Conservation (phyloP, 495 filamentous ascomycete species). For the Lasiosphaeria ovina region DNA sequence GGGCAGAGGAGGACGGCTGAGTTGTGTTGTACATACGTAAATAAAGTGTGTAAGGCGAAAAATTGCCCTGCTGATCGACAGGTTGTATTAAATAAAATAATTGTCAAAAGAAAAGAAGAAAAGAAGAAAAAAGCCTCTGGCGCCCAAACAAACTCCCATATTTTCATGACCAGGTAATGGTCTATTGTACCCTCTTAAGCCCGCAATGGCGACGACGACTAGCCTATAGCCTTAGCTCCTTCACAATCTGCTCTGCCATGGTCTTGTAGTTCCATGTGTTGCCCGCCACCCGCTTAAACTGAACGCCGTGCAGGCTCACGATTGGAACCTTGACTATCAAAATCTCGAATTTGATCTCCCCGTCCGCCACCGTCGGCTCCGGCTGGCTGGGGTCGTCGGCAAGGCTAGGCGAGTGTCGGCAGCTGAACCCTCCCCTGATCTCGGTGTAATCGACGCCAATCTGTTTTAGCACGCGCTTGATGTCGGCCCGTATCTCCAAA, state of each 20-base stretch:
- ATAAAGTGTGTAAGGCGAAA: neutral
- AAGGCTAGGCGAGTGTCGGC: conserved; percentile 83
- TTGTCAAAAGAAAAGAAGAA: neutral
- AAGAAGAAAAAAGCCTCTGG: neutral
- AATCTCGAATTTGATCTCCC: conserved; percentile 85
- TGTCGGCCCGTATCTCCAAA: conserved; percentile 78
- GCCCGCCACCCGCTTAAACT: conserved; percentile 96
- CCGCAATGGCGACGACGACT: neutral
- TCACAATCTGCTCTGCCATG: conserved; percentile 92
- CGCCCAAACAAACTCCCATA: too few species aligned
- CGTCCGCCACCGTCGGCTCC: conserved; percentile 48
- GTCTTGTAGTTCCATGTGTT: conserved; percentile 98
- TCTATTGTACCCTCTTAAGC: neutral
- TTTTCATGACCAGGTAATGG: too few species aligned
- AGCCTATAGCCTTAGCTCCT: conserved; percentile 72
- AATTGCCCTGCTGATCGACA: neutral
- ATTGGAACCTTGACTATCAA: conserved; percentile 97
- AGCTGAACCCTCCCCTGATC: conserved; percentile 91
- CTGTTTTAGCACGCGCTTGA: conserved; percentile 84
- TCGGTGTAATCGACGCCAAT: conserved; percentile 88
- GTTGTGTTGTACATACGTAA: too few species aligned
- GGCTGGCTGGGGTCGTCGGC: conserved; percentile 51
- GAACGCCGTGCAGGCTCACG: conserved; percentile 88
- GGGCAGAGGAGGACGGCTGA: too few species aligned
- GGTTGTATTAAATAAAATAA: conserved; percentile 1